Base-by-base conservation (phyloP, 108 stramenopile species). In the Nitzschia sp. region DNA sequence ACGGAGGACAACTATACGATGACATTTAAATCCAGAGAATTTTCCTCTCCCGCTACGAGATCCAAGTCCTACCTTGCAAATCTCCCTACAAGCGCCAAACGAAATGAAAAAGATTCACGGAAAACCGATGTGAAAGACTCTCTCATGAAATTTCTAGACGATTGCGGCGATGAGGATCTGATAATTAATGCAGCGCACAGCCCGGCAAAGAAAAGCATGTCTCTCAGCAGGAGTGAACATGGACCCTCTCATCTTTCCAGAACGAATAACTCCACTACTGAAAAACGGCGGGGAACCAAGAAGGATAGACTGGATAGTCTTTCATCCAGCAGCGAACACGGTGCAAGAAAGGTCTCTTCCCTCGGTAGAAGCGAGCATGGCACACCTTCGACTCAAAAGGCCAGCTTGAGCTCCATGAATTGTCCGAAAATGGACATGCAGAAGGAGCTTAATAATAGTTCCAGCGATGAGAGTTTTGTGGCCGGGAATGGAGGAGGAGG, bases 81-180 rank as follows among this genome's bases (percentile, higher is more conserved):
- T 13, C 23, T 25, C 1, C 38, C 60, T 5, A 61, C 60, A 6
- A 61, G 21, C 32, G 23, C 29, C 45, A 41, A 23, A 61, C 19
- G 21, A 11, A 1, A 61, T 44, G 23, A 41, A 25, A 61, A 61
- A 22, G 60, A 41, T 13, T 1, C 35, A 38, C 36, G 60, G 26
- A 61, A 61, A 45, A 44, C 23, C 19, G 23, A 27, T 45, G 60
- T 61, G 1, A 25, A 61, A 27, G 41, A 61, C 33, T 61, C 60
- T 19, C 60, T 61, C 38, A 61, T 61, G 60, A 61, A 61, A 26
- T 61, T 61, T 27, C 26, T 61, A 19, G 60, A 61, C 45, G 60
- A 61, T 26, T 61, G 60, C 45, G 60, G 60, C 13, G 41, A 61
- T 45, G 60, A 61, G 44, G 60, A 61, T 27, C 33, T 61, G 60